Percentiles rank a stretch among this genome's conserved stretches.
Conservation (phyloP, 1,284 basidiomycete genomes). For the Cryptococcus neoformans region DNA sequence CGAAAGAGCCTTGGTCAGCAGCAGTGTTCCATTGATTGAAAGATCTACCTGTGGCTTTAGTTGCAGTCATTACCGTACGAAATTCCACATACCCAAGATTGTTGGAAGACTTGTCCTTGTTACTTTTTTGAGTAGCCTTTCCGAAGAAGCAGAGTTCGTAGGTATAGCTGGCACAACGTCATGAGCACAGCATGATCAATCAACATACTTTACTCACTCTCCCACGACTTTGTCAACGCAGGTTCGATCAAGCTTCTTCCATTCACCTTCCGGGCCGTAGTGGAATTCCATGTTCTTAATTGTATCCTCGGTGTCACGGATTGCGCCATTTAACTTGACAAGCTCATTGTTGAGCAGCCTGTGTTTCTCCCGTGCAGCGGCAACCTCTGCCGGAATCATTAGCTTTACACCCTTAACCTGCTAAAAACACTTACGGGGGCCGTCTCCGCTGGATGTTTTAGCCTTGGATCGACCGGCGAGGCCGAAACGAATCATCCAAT, state of each 20-base stretch:
- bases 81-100: constrained; percentile 69
- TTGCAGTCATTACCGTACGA: neutral
- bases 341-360: constrained; percentile 51
- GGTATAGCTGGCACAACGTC: constrained; percentile 63
- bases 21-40: constrained; percentile 73
- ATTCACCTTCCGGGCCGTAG: constrained; percentile 84
- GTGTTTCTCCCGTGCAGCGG: constrained; percentile 59
- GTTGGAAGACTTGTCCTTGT: constrained; percentile 72
- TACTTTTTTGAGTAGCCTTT: constrained; percentile 82
- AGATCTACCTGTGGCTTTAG: constrained; percentile 53
- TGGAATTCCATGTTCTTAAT: constrained; percentile 56
- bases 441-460: constrained; percentile 19
- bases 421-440: constrained; percentile 30
- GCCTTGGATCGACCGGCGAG: constrained; percentile 46
- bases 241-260: constrained; percentile 85
- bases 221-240: constrained; percentile 82
- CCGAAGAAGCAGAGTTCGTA: constrained; percentile 97
- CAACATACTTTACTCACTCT: constrained; percentile 61
- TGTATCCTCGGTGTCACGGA: constrained; percentile 27
- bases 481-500: constrained; percentile 66
- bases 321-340: constrained; percentile 34
- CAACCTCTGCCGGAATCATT: constrained; percentile 27
- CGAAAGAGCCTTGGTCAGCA: constrained; percentile 60
- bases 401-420: neutral
- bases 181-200: neutral